A percentile compares a stretch with the other conserved stretches of the same genome.
Evolutionary conservation across 129 eudicot genomes (phyloP).

Genomic region (Sambucus nigra): DNA sequence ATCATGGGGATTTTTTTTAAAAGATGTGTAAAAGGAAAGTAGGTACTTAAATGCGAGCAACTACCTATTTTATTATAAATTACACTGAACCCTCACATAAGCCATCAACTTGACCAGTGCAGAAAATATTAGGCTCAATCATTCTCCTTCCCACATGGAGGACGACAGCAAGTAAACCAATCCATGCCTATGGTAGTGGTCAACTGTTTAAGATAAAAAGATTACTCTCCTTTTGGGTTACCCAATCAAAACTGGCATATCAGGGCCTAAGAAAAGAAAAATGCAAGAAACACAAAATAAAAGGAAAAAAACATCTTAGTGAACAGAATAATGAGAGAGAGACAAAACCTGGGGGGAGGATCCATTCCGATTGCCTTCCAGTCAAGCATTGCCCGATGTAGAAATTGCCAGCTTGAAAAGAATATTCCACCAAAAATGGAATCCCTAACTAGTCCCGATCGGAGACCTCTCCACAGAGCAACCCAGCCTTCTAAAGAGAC

Average conservation of each 20-base stretch:
- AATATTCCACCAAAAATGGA: conserved; percentile 81
- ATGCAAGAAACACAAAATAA: not conserved
- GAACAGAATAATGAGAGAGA: conserved; percentile 1
- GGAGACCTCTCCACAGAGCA: conserved; percentile 79
- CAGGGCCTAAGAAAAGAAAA: not conserved
- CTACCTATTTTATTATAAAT: no score
- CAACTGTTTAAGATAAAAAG: not conserved
- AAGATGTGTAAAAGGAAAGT: no score
- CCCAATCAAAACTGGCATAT: not conserved
- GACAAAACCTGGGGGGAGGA: conserved; percentile 70
- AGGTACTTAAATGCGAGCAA: no score
- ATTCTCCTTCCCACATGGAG: no score
- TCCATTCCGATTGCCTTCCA: conserved; percentile 91
- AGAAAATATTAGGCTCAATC: no score
- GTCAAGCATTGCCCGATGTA: conserved; percentile 61
- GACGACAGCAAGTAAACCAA: no score
- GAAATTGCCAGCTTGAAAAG: conserved; percentile 76
- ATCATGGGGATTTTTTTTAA: no score
- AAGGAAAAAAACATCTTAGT: not conserved
- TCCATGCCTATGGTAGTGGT: no score
- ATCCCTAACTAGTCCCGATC: conserved; percentile 77
- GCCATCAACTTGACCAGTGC: no score
- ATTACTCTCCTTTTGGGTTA: no score
- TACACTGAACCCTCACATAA: no score
- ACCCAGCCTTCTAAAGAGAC: conserved; percentile 77